A percentile compares a stretch with the other conserved stretches of the same genome.
phyloP scores from a whole-genome alignment of 2,329 filamentous ascomycete genomes.

The Colletotrichum acutatum region DNA sequence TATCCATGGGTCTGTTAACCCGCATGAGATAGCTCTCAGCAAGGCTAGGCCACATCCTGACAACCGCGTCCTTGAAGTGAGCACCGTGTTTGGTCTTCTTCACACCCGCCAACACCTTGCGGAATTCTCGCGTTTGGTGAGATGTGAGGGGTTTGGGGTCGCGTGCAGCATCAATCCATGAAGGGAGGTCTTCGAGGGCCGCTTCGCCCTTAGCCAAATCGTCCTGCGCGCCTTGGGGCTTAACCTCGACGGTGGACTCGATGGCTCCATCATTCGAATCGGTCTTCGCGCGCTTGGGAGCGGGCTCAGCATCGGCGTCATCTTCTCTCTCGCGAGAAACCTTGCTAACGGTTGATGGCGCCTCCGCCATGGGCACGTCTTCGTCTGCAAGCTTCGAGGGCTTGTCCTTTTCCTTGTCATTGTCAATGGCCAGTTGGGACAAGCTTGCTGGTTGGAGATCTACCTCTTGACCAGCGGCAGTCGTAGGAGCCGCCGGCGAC shows the following conservation, averaged over 20 bases:
- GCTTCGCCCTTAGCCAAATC: conserved; percentile 30
- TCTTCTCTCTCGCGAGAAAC: conserved; percentile 81
- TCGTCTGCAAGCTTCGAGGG: conserved; percentile 6
- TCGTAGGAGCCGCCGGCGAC: conserved; percentile 3
- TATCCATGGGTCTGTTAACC: conserved; percentile 84
- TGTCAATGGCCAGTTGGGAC: conserved; percentile 52
- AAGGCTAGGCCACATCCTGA: conserved; percentile 78
- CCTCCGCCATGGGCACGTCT: conserved; percentile 67
- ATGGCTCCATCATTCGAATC: conserved; percentile 59
- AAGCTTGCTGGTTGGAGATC: conserved; percentile 50
- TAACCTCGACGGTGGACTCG: conserved; percentile 42
- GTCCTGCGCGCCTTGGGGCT: conserved; percentile 46
- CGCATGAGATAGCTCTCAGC: conserved; percentile 77
- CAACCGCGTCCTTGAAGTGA: conserved; percentile 82
- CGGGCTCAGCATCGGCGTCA: conserved; percentile 73
- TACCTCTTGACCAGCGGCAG: conserved; percentile 43
- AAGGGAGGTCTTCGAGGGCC: conserved; percentile 45
- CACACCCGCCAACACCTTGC: conserved; percentile 75
- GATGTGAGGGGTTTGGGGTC: conserved; percentile 64
- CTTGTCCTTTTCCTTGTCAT: conserved; percentile 44
- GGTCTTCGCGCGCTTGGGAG: conserved; percentile 84
- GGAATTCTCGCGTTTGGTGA: conserved; percentile 70
- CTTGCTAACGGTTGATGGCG: conserved; percentile 63
- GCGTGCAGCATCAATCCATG: conserved; percentile 55
- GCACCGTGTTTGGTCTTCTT: conserved; percentile 88